Base-by-base conservation (phyloP, 768 basidiomycete species). In the Hygrophorus russula region DNA sequence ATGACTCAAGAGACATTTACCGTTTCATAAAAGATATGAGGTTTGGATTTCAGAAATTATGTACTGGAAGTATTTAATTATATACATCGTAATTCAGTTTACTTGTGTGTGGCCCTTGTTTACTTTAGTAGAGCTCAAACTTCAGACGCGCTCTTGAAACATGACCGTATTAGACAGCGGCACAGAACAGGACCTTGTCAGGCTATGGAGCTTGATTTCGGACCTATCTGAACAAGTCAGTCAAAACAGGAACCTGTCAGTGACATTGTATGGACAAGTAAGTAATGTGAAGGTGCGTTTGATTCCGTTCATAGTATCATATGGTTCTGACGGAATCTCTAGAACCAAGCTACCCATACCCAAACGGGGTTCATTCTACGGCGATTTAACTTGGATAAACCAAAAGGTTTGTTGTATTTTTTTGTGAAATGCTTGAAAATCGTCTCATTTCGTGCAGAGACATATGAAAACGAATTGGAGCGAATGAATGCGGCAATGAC, bases 341-440 rank as follows among this genome's bases (percentile, higher is more conserved):
- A 92, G 89, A 76, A 73, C 11, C 90, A 94, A 62, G 87, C 93
- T 5, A 67, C 88, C 5, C 89, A 97, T 60, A 76, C 84, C 14
- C 86, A 92, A 51, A 86, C 88, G 1, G 93, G 94, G 2, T 97
- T 93, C 60, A 90, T 93, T 7, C 63, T 98, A 33, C 73, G 93
- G 48, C 73, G 82, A 46, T 97, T 85, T 65, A 98, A 98, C 58
- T 61, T 80, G 56, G 93, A 97, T 62, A 83, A 92, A 49, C 67
- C 81, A 27, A 74, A 86, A 75, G 89, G 89, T 89, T 51, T 45
- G 44, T 46, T 40, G 40, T 18, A 13, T 40, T 46, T 18, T 19
- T n/a, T 15, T 40, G 15, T 36, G 43, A 17, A 46, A 44, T 37
- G 41, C n/a, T n/a, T 51, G 51, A 49, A 46, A 49, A 44, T 35